These are phyloP conservation scores for Aspergillus sclerotioniger DNA, from an alignment of 495 filamentous ascomycete genomes.

Conservation along the genomic window DNA sequence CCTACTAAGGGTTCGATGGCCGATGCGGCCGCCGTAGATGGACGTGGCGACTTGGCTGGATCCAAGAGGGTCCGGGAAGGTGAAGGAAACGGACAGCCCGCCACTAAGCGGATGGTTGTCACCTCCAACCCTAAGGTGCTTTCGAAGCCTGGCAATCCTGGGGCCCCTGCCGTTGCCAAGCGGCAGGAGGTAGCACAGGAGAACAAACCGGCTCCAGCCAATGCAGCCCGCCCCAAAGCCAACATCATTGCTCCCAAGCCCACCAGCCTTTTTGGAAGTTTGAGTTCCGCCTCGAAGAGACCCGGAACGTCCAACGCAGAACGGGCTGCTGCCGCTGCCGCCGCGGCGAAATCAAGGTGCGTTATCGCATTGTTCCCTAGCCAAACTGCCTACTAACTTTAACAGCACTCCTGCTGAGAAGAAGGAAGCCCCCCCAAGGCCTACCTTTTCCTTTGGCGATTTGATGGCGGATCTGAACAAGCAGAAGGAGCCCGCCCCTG, in stretches of 20 bases:
- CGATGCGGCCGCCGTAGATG: constrained; percentile 25
- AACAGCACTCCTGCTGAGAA: constrained; percentile 32
- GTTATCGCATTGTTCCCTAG: background rate
- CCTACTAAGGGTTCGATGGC: constrained; percentile 24
- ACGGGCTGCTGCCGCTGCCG: constrained; percentile 45
- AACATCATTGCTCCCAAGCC: constrained; percentile 56
- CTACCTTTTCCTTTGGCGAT: constrained; percentile 54
- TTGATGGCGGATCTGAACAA: constrained; percentile 66
- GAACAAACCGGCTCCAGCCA: constrained; percentile 29
- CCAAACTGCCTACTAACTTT: constrained; percentile 16
- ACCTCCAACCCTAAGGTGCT: constrained; percentile 29
- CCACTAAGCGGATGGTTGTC: constrained; percentile 41
- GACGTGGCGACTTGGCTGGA: constrained; percentile 34
- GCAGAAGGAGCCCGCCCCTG: constrained; percentile 55
- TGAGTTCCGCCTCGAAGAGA: constrained; percentile 61
- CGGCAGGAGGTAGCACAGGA: constrained; percentile 26
- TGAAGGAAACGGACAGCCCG: constrained; percentile 38
- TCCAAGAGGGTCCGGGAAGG: constrained; percentile 46
- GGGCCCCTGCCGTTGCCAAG: constrained; percentile 27
- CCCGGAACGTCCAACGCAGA: constrained; percentile 57
- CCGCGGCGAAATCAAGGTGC: constrained; percentile 45
- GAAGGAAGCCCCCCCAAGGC: constrained; percentile 44
- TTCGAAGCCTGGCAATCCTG: constrained; percentile 21
- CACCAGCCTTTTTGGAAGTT: constrained; percentile 55
- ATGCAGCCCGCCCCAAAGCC: constrained; percentile 43